Percentiles rank a stretch among this genome's conserved stretches.
Evolutionary conservation across 768 basidiomycete genomes (phyloP).

Genomic region (Tulasnella sp.): DNA sequence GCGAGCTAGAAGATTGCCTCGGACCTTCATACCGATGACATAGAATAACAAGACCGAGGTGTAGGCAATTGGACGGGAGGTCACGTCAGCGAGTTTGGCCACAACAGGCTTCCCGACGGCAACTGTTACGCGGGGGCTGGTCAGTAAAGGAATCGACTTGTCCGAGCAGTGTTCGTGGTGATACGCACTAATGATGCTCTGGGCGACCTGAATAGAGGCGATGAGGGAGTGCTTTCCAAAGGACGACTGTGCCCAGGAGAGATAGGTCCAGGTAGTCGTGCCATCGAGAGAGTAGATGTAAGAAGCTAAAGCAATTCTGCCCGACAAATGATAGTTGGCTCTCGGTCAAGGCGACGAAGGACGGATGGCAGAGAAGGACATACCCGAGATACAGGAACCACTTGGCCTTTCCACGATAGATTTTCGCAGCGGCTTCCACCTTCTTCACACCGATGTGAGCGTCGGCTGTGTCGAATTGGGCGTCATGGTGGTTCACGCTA

Average conservation of each 20-base stretch:
- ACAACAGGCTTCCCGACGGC: slow-evolving; percentile 54
- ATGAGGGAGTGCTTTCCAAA: slow-evolving; percentile 45
- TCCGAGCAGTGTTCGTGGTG: not conserved
- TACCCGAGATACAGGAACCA: slow-evolving; percentile 54
- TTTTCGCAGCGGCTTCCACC: slow-evolving; percentile 37
- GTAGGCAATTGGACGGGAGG: slow-evolving; percentile 55
- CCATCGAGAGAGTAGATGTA: slow-evolving; percentile 10
- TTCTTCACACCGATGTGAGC: slow-evolving; percentile 9
- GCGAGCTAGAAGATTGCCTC: slow-evolving; percentile 32
- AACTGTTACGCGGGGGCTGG: slow-evolving; percentile 24
- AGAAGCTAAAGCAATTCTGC: not conserved
- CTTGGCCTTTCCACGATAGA: slow-evolving; percentile 42
- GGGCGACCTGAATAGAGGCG: slow-evolving; percentile 42
- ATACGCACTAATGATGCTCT: slow-evolving; percentile 41
- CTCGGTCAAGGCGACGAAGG: not conserved
- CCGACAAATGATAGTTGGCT: not conserved
- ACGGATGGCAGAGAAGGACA: slow-evolving; percentile 8
- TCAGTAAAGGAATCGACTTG: slow-evolving; percentile 16
- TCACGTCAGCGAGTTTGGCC: slow-evolving; percentile 61
- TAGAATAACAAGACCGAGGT: slow-evolving; percentile 19
- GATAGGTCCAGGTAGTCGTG: slow-evolving; percentile 1
- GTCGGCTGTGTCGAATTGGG: not conserved
- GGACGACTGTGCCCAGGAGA: slow-evolving; percentile 13
- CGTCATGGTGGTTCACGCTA: not conserved
- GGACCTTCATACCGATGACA: slow-evolving; percentile 40